Conservation (phyloP, 2,329 filamentous ascomycete genomes). For the Fusarium tupiense region DNA sequence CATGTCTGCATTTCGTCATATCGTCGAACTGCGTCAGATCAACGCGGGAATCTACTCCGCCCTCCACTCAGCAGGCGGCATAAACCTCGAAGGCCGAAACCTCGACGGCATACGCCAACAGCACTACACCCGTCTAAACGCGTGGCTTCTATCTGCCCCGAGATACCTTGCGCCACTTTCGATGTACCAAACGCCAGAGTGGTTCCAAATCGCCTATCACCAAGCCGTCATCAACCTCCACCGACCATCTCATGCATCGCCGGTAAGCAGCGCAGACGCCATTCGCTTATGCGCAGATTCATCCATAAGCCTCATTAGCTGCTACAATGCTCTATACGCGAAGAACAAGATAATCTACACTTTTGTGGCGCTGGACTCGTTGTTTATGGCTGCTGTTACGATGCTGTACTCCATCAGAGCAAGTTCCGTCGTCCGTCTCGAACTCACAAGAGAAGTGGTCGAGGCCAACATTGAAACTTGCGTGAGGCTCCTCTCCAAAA, state of each 20-base stretch:
- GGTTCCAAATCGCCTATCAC: slow-evolving; percentile 40
- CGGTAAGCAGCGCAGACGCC: slow-evolving; percentile 36
- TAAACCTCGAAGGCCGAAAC: slow-evolving; percentile 23
- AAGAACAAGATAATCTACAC: slow-evolving; percentile 40
- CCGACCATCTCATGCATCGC: slow-evolving; percentile 35
- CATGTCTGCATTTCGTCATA: slow-evolving; percentile 36
- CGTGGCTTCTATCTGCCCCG: slow-evolving; percentile 33
- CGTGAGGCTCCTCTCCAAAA: slow-evolving; percentile 28
- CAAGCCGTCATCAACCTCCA: slow-evolving; percentile 38
- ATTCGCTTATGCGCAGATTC: slow-evolving; percentile 38
- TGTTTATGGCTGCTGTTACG: slow-evolving; percentile 38
- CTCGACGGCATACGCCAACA: slow-evolving; percentile 35
- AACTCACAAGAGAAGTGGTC: slow-evolving; percentile 33
- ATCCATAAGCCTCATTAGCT: slow-evolving; percentile 38
- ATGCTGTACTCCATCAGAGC: slow-evolving; percentile 36
- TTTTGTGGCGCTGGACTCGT: slow-evolving; percentile 27
- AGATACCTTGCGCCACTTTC: slow-evolving; percentile 35
- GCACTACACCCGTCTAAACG: slow-evolving; percentile 34
- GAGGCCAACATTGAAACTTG: slow-evolving; percentile 38
- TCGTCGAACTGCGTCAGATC: slow-evolving; percentile 31
- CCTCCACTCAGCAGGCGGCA: slow-evolving; percentile 33
- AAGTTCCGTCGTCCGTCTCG: slow-evolving; percentile 20
- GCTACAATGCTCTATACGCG: slow-evolving; percentile 36
- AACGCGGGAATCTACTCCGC: slow-evolving; percentile 35
- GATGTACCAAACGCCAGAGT: slow-evolving; percentile 40